Evolutionary conservation across 1,284 basidiomycete species (phyloP).

Genomic region (Coriolopsis trogii): DNA sequence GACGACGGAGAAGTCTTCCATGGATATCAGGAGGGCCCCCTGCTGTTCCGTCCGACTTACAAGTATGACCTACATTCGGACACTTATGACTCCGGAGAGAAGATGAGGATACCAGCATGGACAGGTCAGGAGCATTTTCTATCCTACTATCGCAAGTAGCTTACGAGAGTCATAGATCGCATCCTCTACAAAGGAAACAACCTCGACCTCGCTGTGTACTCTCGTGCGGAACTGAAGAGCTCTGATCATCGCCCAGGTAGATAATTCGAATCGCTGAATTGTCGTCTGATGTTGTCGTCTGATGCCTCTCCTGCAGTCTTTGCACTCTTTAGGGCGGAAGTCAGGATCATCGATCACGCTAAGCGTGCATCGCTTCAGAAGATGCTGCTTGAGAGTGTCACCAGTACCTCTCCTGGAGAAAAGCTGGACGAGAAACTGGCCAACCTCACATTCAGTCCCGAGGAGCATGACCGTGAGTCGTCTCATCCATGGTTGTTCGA

Average conservation of each 20-base stretch:
- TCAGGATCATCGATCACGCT: constrained; percentile 77
- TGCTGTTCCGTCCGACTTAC: constrained; percentile 90
- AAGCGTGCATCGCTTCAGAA: constrained; percentile 76
- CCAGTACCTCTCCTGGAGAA: constrained; percentile 62
- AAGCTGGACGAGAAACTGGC: constrained; percentile 75
- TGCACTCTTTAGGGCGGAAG: constrained; percentile 77
- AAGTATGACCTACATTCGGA: constrained; percentile 85
- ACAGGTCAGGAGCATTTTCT: too few relatives aligned
- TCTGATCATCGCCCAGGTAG: constrained; percentile 94
- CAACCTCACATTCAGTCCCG: constrained; percentile 38
- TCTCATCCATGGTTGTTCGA: too few relatives aligned
- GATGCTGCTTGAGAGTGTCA: constrained; percentile 65
- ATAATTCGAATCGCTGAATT: too few relatives aligned
- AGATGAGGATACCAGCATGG: constrained; percentile 96
- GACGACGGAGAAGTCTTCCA: constrained; percentile 73
- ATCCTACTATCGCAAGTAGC: too few relatives aligned
- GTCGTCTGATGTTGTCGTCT: not conserved
- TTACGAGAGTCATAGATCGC: too few relatives aligned
- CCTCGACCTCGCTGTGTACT: constrained; percentile 68
- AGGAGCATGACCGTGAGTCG: constrained; percentile 43
- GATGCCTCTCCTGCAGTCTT: constrained; percentile 59
- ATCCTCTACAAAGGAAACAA: constrained; percentile 80
- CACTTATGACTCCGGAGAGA: constrained; percentile 94
- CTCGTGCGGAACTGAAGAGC: constrained; percentile 79
- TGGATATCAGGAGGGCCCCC: constrained; percentile 87